Evolutionary conservation across 2,329 filamentous ascomycete species (phyloP).

Genomic region (Penicillium sp.): DNA sequence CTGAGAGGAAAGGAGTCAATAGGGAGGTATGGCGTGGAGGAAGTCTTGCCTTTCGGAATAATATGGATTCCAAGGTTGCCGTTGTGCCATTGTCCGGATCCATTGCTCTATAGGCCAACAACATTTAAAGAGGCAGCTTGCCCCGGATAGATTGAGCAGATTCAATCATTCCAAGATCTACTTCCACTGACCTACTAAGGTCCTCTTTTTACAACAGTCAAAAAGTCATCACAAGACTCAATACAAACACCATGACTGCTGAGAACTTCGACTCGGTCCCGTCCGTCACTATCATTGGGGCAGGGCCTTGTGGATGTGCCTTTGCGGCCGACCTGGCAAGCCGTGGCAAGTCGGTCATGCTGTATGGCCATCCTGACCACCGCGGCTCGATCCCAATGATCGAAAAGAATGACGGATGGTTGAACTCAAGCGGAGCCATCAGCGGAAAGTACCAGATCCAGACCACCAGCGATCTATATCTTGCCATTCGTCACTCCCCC

Average conservation of each 20-base stretch:
- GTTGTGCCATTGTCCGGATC: too few species aligned
- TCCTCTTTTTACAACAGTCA: not conserved
- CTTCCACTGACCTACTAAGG: not conserved
- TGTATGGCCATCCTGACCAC: slow-evolving; percentile 21
- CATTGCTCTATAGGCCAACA: not conserved
- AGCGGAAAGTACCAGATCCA: slow-evolving; percentile 14
- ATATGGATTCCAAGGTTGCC: not conserved
- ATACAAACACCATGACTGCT: slow-evolving; percentile 2
- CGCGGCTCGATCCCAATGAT: slow-evolving; percentile 17
- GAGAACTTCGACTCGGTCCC: slow-evolving; percentile 6
- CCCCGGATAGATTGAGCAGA: not conserved
- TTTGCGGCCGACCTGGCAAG: slow-evolving; percentile 17
- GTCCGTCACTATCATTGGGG: slow-evolving; percentile 13
- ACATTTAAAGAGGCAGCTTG: not conserved
- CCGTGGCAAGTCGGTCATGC: slow-evolving; percentile 14
- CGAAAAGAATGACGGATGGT: slow-evolving; percentile 14
- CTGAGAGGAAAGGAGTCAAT: too few species aligned
- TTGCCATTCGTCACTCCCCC: slow-evolving; percentile 12
- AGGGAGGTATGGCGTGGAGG: too few species aligned
- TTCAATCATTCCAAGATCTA: not conserved
- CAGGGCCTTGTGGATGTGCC: slow-evolving; percentile 16
- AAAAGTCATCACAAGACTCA: not conserved
- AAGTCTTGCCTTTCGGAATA: not conserved
- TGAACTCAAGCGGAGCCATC: slow-evolving; percentile 11
- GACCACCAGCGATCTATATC: slow-evolving; percentile 16